Base-by-base conservation (phyloP, 2,329 filamentous ascomycete genomes). In the Dissoconium aciculare region DNA sequence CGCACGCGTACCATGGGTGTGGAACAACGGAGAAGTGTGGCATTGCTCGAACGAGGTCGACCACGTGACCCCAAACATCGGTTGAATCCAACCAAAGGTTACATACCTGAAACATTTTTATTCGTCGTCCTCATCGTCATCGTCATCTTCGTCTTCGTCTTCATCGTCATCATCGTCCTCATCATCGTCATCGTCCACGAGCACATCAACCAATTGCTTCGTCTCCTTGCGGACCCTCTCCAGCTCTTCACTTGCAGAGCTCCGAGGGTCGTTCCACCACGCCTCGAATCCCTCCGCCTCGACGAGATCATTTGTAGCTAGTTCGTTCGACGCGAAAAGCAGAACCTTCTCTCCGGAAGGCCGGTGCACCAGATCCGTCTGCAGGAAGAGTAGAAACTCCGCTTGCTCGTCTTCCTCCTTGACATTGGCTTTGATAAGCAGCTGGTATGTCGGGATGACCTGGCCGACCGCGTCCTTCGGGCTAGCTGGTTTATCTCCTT, bases 251-350 rank as follows among this genome's bases (percentile, higher is more conserved):
- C 64, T 73, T 33, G 73, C 74, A 14, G 59, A 67, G 4, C 78
- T 76, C 47, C 74, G 65, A 55, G 68, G 65, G 52, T 92, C 78
- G 12, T 64, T 69, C 85, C 85, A 95, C 89, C 89, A 98, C 28
- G 69, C 68, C 46, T 87, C 60, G 42, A 93, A 80, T 0, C 79
- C 84, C 25, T 94, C 85, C 49, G 93, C 83, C 51, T 93, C 83
- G 2, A 94, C 59, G 11, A 92, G 67, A 42, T 95, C 89, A 28
- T 79, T 57, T 42, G 79, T 73, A 51, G 92, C 91, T 30, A 95
- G 63, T 54, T 84, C 80, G 59, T 91, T 89, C 43, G 83, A 69
- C 44, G 83, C 62, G 23, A 76, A 81, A 3, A 85, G 67, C 17
- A 95, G 66, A 6, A 94, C 67, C 21, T 62, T 56, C 48, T 77